Evolutionary conservation across 1,284 basidiomycete genomes (phyloP).

Genomic region (Naganishia cerealis): DNA sequence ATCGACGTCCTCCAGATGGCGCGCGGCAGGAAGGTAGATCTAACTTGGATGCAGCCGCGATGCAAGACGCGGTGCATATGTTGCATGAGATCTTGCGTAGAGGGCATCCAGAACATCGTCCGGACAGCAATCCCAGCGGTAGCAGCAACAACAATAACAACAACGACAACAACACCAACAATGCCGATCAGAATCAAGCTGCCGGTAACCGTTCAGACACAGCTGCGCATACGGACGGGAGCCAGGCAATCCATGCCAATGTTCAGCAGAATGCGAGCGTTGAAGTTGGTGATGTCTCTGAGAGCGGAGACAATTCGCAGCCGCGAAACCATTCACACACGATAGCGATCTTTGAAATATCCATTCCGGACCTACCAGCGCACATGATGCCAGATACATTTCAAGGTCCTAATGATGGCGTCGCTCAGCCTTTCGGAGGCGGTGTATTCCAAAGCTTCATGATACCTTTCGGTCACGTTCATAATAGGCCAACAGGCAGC

Average conservation of each 20-base stretch:
- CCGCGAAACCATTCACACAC: slow-evolving; percentile 2
- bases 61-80: slow-evolving; percentile 21
- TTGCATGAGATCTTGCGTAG: slow-evolving; percentile 7
- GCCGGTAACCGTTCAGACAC: not conserved
- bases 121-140: not conserved
- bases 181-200: not conserved
- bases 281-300: not conserved
- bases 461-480: slow-evolving; percentile 6
- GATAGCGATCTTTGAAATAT: slow-evolving; percentile 24
- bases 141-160: not conserved
- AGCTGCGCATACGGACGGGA: not conserved
- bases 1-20: not conserved
- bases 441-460: slow-evolving; percentile 14
- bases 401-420: slow-evolving; percentile 6
- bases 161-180: not conserved
- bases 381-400: slow-evolving; percentile 25
- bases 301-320: not conserved
- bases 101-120: not conserved
- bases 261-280: not conserved
- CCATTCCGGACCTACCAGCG: slow-evolving; percentile 14
- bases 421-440: slow-evolving; percentile 6
- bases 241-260: not conserved
- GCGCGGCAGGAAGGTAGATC: not conserved
- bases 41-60: not conserved
- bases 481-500: not conserved